phyloP scores from a whole-genome alignment of 2,329 filamentous ascomycete species.

The Dactylonectria macrodidyma region DNA sequence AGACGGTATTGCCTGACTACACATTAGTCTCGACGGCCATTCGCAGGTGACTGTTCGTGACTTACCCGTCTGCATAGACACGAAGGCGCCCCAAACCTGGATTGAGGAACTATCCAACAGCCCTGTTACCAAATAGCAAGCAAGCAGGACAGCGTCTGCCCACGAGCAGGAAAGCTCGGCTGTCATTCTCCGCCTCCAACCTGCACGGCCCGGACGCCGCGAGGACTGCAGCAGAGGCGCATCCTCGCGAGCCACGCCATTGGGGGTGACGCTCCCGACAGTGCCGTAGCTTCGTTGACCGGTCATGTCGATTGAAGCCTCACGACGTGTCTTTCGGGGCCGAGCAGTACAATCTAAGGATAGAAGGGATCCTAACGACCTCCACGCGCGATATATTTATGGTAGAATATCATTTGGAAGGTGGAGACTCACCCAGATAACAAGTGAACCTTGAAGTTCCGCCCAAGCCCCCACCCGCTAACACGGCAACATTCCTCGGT shows the following conservation, averaged over 20 bases:
- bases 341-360: no score
- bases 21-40: conserved; percentile 1
- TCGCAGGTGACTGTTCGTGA: conserved; percentile 21
- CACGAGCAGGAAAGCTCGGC: conserved; percentile 61
- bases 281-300: not conserved
- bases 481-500: not conserved
- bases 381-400: not conserved
- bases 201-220: not conserved
- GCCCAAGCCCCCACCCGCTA: conserved; percentile 4
- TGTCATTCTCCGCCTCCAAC: conserved; percentile 28
- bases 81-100: conserved; percentile 84
- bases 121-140: conserved; percentile 83
- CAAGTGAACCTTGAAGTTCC: not conserved
- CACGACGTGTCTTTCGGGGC: not conserved
- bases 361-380: not conserved
- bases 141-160: conserved; percentile 78
- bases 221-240: conserved; percentile 34
- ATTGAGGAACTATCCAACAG: conserved; percentile 83
- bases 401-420: not conserved
- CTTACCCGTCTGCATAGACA: conserved; percentile 86
- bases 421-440: not conserved
- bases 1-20: conserved; percentile 79
- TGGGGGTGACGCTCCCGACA: not conserved
- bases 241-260: conserved; percentile 34
- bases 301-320: not conserved